Base-by-base conservation (phyloP, 768 basidiomycete species). In the Phaeotremella skinneri region DNA sequence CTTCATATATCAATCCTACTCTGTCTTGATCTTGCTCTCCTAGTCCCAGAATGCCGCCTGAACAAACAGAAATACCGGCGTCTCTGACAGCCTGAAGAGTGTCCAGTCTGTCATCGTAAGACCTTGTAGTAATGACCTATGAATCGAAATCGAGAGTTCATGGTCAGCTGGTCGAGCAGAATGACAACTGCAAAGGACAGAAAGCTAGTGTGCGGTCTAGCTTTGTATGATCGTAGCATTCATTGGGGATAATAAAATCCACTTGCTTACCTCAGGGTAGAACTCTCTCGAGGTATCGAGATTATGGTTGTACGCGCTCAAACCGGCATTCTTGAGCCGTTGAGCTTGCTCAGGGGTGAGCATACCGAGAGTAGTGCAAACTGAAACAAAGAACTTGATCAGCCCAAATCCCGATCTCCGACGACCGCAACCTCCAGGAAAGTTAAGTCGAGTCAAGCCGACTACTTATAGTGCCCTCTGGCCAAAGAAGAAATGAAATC, bases 261-360 rank as follows among this genome's bases (percentile, higher is more conserved):
- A n/a, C n/a, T n/a, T 25, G 47, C 80, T 45, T 66, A 89, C 91
- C 80, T 88, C 81, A 20, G 94, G 94, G 76, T 98, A 98, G 79
- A 87, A 92, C 79, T 98, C 94, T 62, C 94, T 84, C 30, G 93
- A 97, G 0, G 94, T 99, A 78, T 99, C 94, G 55, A 99, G 84
- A 78, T 99, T 99, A 77, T 99, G 94, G 76, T 99, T 99, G 79
- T 98, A 97, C 1, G 94, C 94, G 47, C 92, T 96, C 69, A 98
- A 79, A 29, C 94, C 94, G 32, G 94, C 94, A 80, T 92, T 86
- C 77, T 97, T 98, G 61, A 99, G 82, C 68, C 87, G 87, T 62
- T 81, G 81, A 25, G 94, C 94, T 78, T 99, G 94, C 58, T 92
- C 91, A 23, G 92, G 89, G 11, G 86, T 85, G 48, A 99, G 82